Percentiles rank a stretch among this genome's conserved stretches.
phyloP scores from a whole-genome alignment of 2,329 filamentous ascomycete genomes.

The Talaromyces sp. region DNA sequence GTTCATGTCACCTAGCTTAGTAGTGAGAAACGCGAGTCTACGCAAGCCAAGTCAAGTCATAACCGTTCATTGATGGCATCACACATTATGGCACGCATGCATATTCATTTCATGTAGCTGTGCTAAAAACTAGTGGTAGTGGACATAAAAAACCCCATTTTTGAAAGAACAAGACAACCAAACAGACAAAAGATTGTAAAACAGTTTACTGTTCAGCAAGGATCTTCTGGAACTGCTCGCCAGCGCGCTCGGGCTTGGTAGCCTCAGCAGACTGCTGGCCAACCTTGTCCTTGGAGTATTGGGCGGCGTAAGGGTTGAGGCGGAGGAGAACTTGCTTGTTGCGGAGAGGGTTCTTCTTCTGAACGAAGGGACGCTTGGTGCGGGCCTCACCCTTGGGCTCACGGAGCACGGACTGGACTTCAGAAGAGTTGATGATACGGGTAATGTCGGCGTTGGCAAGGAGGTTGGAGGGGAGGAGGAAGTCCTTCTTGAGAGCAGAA shows the following conservation, averaged over 20 bases:
- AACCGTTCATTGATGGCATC: conserved; percentile 14
- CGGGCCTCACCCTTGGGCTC: conserved; percentile 84
- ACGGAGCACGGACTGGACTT: conserved; percentile 93
- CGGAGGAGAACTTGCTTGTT: conserved; percentile 99
- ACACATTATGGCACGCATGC: conserved; percentile 19
- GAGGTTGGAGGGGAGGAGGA: conserved; percentile 88
- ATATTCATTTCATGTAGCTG: conserved; percentile 20
- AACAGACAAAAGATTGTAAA: conserved; percentile 11
- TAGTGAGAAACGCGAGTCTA: background rate
- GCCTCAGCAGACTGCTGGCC: conserved; percentile 65
- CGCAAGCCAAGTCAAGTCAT: background rate
- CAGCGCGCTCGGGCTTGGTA: conserved; percentile 58
- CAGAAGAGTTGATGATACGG: conserved; percentile 98
- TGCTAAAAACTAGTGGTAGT: conserved; percentile 19
- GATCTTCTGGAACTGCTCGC: conserved; percentile 52
- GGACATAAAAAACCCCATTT: conserved; percentile 11
- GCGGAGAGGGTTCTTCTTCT: conserved; percentile 99
- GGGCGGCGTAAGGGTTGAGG: conserved; percentile 95
- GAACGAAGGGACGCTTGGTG: conserved; percentile 85
- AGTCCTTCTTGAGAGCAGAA: conserved; percentile 97
- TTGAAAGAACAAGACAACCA: conserved; percentile 17
- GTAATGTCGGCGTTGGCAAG: conserved; percentile 92
- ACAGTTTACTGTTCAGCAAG: conserved; percentile 51
- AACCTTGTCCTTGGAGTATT: conserved; percentile 82
- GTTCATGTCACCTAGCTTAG: background rate